A percentile compares a stretch with the other conserved stretches of the same genome.
Evolutionary conservation across 805 yeast species (phyloP).

Genomic region (Candida suzukii): DNA sequence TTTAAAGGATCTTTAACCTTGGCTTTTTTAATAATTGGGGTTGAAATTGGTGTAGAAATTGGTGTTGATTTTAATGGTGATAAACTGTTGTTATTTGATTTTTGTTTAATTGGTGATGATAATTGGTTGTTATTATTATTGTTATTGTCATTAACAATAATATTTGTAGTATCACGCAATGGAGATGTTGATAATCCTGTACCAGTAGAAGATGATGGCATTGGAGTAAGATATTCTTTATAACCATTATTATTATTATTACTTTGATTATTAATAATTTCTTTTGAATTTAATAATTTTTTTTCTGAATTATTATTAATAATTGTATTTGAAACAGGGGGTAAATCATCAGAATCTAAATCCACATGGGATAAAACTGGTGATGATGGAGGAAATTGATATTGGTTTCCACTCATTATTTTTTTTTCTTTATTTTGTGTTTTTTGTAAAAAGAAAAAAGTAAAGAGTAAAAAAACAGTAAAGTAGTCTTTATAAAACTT

Average conservation of each 20-base stretch:
- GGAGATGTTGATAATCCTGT: slow-evolving; percentile 19
- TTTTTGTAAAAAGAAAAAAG: no score
- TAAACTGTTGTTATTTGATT: background rate
- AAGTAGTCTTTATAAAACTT: no score
- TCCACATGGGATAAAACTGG: slow-evolving; percentile 13
- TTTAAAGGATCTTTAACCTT: background rate
- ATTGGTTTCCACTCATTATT: no score
- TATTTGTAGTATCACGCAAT: background rate
- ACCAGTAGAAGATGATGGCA: slow-evolving; percentile 53
- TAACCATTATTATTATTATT: background rate
- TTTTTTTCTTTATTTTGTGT: no score
- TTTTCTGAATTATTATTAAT: background rate
- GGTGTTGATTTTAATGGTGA: no score
- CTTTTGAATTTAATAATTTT: background rate
- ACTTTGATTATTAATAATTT: background rate
- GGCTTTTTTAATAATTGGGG: background rate
- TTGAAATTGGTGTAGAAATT: no score
- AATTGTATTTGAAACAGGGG: background rate
- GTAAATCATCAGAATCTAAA: slow-evolving; percentile 7
- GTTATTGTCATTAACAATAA: background rate
- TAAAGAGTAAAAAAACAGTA: background rate
- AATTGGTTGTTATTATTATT: no score
- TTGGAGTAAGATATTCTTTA: slow-evolving; percentile 55
- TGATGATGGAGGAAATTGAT: slow-evolving; percentile 28
- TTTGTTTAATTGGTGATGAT: slow-evolving; percentile 1